phyloP scores from a whole-genome alignment of 495 filamentous ascomycete genomes.

The Penicillium goetzii region DNA sequence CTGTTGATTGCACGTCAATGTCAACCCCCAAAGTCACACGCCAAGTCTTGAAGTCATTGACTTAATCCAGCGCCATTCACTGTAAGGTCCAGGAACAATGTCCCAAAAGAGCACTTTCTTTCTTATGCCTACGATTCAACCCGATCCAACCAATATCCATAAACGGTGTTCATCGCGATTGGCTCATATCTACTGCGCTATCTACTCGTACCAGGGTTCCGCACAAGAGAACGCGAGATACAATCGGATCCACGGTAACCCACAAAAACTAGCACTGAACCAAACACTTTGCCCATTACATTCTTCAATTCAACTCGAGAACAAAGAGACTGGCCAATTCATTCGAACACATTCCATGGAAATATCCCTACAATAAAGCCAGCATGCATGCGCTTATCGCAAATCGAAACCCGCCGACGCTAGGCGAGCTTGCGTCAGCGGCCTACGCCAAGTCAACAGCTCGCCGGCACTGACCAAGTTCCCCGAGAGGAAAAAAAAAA shows the following conservation, averaged over 20 bases:
- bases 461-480: background rate
- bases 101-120: background rate
- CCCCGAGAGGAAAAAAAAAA: conserved; percentile 6
- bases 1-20: background rate
- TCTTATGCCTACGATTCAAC: background rate
- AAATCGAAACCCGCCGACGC: background rate
- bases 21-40: background rate
- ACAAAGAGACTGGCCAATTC: background rate
- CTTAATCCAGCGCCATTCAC: background rate
- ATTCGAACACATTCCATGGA: background rate
- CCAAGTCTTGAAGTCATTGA: background rate
- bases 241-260: conserved; percentile 9
- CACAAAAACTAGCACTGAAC: background rate
- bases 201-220: background rate
- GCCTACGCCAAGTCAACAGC: conserved; percentile 5
- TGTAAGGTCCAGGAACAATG: background rate
- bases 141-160: background rate
- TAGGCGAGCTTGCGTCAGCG: conserved; percentile 9
- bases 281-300: background rate
- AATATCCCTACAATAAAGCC: background rate
- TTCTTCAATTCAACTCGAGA: background rate
- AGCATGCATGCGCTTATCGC: background rate
- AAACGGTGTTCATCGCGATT: conserved; percentile 6
- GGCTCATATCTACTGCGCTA: conserved; percentile 5
- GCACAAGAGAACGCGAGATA: background rate